Percentiles rank a stretch among this genome's conserved stretches.
Conservation (phyloP, 2,329 filamentous ascomycete species). For the Aspergillus sp. region DNA sequence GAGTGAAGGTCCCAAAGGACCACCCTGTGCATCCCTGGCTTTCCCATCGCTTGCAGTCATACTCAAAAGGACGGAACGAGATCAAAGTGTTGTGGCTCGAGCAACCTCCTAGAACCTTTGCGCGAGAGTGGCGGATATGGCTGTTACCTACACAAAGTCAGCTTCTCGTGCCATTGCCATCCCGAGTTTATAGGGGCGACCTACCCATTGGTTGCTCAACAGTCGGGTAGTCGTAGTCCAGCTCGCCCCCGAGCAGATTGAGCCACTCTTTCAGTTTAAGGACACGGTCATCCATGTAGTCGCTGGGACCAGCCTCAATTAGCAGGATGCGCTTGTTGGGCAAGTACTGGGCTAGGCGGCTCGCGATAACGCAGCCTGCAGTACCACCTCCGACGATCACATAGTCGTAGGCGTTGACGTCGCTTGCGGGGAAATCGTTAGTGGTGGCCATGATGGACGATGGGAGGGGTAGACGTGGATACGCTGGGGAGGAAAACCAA, state of each 20-base stretch:
- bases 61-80: conserved; percentile 86
- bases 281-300: conserved; percentile 84
- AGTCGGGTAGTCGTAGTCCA: conserved; percentile 89
- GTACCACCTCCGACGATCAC: conserved; percentile 83
- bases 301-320: conserved; percentile 85
- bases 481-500: conserved; percentile 3
- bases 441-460: conserved; percentile 61
- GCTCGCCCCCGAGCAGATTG: conserved; percentile 76
- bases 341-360: conserved; percentile 77
- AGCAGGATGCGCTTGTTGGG: conserved; percentile 78
- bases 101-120: conserved; percentile 89
- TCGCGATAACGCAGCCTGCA: conserved; percentile 80
- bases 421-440: conserved; percentile 62
- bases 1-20: conserved; percentile 82
- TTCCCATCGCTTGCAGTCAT: conserved; percentile 84
- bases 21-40: conserved; percentile 78
- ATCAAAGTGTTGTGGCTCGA: conserved; percentile 94
- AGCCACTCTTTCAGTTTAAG: conserved; percentile 87
- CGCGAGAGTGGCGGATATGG: conserved; percentile 85
- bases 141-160: conserved; percentile 66
- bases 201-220: conserved; percentile 79
- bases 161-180: not conserved
- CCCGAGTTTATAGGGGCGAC: conserved; percentile 18
- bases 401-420: conserved; percentile 74
- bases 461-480: not conserved